A percentile compares a stretch with the other conserved stretches of the same genome.
phyloP scores from a whole-genome alignment of 164 flowering plant species.

The Taxillus chinensis region DNA sequence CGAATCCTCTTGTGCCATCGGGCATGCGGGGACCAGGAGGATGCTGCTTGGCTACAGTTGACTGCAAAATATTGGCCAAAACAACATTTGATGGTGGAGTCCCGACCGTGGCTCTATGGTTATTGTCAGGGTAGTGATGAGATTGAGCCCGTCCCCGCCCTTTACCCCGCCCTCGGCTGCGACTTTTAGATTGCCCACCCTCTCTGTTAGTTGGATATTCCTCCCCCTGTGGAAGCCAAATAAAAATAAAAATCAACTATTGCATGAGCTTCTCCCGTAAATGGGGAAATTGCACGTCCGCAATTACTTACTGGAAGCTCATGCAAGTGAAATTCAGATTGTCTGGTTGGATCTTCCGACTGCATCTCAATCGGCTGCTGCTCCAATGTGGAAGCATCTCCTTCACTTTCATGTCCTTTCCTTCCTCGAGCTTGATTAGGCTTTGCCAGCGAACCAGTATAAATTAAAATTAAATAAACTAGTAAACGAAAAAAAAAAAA shows the following conservation, averaged over 20 bases:
- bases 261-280: too few relatives aligned
- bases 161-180: slow-evolving; percentile 50
- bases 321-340: slow-evolving; percentile 24
- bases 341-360: slow-evolving; percentile 30
- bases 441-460: slow-evolving; percentile 30
- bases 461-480: not conserved
- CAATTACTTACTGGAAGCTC: slow-evolving; percentile 38
- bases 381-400: slow-evolving; percentile 41
- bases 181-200: slow-evolving; percentile 48
- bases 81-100: slow-evolving; percentile 23
- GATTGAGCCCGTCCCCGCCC: slow-evolving; percentile 58
- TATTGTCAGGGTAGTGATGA: slow-evolving; percentile 16
- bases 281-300: too few relatives aligned
- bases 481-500: not conserved
- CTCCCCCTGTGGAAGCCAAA: slow-evolving; percentile 36
- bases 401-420: slow-evolving; percentile 53
- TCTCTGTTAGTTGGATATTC: slow-evolving; percentile 46
- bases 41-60: slow-evolving; percentile 22
- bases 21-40: slow-evolving; percentile 91
- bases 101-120: slow-evolving; percentile 39
- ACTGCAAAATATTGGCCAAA: slow-evolving; percentile 19
- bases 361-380: slow-evolving; percentile 44
- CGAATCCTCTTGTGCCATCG: slow-evolving; percentile 71
- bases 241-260: not conserved
- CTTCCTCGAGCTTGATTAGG: slow-evolving; percentile 39